These are phyloP conservation scores for Gilbertella persicaria DNA, from an alignment of 371 early-diverging fungal species.

Conservation along the genomic window DNA sequence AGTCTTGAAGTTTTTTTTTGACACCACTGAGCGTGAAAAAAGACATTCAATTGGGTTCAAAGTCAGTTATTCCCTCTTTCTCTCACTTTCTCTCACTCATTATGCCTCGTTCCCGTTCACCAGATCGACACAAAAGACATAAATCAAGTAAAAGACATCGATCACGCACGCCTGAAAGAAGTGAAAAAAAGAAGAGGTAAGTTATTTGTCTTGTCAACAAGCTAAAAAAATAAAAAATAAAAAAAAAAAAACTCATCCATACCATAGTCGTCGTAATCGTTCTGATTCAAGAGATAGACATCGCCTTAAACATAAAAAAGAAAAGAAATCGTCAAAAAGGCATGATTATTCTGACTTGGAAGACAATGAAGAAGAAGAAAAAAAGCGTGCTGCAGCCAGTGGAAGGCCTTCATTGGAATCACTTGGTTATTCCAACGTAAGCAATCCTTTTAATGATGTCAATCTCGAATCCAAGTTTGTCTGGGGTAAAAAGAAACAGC, in stretches of 20 bases:
- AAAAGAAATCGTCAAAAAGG: conserved; percentile 11
- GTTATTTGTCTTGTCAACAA: background rate
- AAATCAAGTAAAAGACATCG: conserved; percentile 11
- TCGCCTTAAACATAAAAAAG: conserved; percentile 12
- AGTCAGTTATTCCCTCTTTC: no score
- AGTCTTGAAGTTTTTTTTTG: no score
- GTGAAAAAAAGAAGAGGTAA: conserved; percentile 13
- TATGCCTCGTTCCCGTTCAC: conserved; percentile 10
- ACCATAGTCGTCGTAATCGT: conserved; percentile 18
- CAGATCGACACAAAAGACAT: conserved; percentile 12
- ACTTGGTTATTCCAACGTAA: conserved; percentile 68
- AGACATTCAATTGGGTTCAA: no score
- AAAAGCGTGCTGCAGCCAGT: conserved; percentile 9
- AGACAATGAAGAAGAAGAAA: conserved; percentile 11
- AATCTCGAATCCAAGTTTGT: conserved; percentile 86
- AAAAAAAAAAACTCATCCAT: no score
- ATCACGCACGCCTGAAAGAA: conserved; percentile 5
- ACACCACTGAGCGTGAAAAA: no score
- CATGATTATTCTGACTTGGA: conserved; percentile 11
- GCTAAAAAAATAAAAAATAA: background rate
- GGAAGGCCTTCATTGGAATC: conserved; percentile 29
- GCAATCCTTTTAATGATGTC: conserved; percentile 83
- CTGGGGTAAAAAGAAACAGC: conserved; percentile 72
- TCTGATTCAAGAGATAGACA: background rate
- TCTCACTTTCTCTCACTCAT: background rate